Conservation (phyloP, 768 basidiomycete genomes). For the Leccinum variicolor region DNA sequence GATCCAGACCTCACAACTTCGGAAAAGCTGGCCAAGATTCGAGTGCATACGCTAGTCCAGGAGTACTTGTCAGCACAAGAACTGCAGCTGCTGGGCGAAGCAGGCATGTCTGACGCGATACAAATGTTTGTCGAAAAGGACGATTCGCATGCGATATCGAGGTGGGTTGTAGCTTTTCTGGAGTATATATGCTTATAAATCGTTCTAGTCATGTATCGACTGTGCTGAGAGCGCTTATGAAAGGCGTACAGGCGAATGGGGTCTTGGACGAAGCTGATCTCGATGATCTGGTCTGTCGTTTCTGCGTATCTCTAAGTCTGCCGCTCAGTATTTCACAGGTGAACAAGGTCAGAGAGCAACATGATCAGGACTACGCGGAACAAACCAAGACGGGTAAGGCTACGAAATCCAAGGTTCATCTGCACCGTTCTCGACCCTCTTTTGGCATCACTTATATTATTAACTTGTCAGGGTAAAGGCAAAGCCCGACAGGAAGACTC, state of each 20-base stretch:
- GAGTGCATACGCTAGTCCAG: conserved; percentile 85
- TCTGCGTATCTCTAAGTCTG: neutral
- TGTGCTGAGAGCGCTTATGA: conserved; percentile 60
- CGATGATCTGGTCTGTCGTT: conserved; percentile 60
- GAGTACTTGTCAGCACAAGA: conserved; percentile 93
- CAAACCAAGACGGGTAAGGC: conserved; percentile 37
- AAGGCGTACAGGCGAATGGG: conserved; percentile 61
- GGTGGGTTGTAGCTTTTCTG: conserved; percentile 45
- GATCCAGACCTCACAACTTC: conserved; percentile 60
- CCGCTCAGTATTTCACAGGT: conserved; percentile 40
- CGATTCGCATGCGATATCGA: conserved; percentile 87
- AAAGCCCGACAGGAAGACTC: conserved; percentile 50
- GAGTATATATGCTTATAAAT: neutral
- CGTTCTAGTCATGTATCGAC: conserved; percentile 60
- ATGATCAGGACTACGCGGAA: conserved; percentile 61
- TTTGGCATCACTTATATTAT: neutral
- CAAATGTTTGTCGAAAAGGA: conserved; percentile 97
- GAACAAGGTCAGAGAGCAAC: conserved; percentile 63
- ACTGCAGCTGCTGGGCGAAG: conserved; percentile 85
- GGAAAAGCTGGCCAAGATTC: conserved; percentile 78
- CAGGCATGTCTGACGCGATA: conserved; percentile 91
- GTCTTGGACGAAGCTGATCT: conserved; percentile 71
- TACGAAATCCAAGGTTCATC: conserved; percentile 43
- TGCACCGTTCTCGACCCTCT: neutral
- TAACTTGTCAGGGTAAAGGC: conserved; percentile 45